These are phyloP conservation scores for Cydonia oblonga DNA, from an alignment of 331 rosid genomes.

Conservation along the genomic window DNA sequence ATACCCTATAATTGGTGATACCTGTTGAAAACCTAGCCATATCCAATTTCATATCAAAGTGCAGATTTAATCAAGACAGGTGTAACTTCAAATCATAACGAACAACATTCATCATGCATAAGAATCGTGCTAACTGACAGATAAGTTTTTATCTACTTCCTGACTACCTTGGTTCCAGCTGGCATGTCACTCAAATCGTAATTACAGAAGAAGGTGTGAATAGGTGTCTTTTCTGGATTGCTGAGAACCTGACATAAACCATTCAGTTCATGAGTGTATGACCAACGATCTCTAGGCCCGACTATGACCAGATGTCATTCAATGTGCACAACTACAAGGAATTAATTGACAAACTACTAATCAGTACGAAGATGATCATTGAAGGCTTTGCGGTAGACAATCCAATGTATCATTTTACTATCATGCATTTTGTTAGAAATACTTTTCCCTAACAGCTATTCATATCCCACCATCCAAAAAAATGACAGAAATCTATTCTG, in stretches of 20 bases:
- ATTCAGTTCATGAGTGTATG: constrained; percentile 1
- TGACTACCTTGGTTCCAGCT: constrained; percentile 78
- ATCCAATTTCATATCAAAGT: not conserved
- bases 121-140: not conserved
- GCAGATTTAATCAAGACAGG: not conserved
- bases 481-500: not conserved
- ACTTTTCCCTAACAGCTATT: not conserved
- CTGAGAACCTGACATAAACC: constrained; percentile 68
- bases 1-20: not conserved
- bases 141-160: constrained; percentile 11
- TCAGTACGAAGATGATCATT: not conserved
- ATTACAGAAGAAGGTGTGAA: constrained; percentile 85
- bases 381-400: not conserved
- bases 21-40: not conserved
- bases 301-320: not conserved
- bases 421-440: not conserved
- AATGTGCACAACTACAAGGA: not conserved
- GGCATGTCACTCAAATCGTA: constrained; percentile 97
- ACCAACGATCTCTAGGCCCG: not conserved
- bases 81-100: not conserved
- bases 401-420: not conserved
- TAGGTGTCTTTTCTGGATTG: constrained; percentile 95
- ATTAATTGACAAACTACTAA: not conserved
- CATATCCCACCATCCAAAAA: not conserved
- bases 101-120: not conserved